A percentile compares a stretch with the other conserved stretches of the same genome.
Conservation (phyloP, 169 alveolate species). For the Plasmodium berghei region DNA sequence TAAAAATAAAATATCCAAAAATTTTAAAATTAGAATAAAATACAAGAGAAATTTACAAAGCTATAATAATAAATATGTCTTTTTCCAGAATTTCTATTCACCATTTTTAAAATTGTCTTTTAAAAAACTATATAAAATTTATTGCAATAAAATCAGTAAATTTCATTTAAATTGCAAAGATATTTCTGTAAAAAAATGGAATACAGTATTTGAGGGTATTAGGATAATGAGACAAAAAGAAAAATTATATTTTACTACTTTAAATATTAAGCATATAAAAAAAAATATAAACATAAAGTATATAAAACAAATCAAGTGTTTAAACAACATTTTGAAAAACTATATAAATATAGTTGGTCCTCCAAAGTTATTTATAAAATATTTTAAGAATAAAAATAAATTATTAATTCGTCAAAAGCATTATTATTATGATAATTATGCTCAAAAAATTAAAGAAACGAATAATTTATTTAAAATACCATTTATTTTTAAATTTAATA, state of each 20-base stretch:
- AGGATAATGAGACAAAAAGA: neutral
- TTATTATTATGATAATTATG: constrained; percentile 67
- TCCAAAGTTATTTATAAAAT: constrained; percentile 58
- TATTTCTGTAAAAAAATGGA: neutral
- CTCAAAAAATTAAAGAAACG: constrained; percentile 37
- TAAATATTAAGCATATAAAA: neutral
- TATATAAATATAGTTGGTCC: constrained; percentile 49
- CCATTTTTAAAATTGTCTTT: constrained; percentile 10
- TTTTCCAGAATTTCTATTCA: too few species aligned
- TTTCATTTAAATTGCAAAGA: neutral
- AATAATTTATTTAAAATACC: constrained; percentile 40
- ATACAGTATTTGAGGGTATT: neutral
- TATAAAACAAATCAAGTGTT: neutral
- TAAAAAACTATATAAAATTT: neutral
- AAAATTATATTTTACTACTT: neutral
- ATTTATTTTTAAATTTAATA: constrained; percentile 27
- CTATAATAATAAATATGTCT: too few species aligned
- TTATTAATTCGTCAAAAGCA: constrained; percentile 47
- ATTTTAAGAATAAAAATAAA: constrained; percentile 40
- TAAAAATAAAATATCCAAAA: neutral
- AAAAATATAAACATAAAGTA: neutral
- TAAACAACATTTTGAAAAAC: constrained; percentile 11
- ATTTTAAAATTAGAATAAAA: neutral
- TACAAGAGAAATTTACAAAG: neutral
- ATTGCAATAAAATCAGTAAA: constrained; percentile 6